Conservation (phyloP, 2,329 filamentous ascomycete genomes). For the Fonsecaea nubica region DNA sequence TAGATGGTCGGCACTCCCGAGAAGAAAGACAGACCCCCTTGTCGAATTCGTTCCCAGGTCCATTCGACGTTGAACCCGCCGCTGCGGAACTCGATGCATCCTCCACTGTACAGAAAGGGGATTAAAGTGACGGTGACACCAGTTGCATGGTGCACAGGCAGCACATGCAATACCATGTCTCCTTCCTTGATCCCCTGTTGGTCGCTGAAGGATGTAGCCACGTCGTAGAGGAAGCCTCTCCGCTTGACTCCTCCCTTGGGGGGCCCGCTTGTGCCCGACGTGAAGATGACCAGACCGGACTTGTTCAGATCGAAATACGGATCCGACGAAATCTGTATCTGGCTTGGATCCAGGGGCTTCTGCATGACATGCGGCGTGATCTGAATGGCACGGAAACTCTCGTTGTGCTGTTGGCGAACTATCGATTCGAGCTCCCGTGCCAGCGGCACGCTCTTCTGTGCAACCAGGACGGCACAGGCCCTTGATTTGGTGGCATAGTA, state of each 20-base stretch:
- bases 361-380: constrained; percentile 40
- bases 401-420: constrained; percentile 9
- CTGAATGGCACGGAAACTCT: constrained; percentile 23
- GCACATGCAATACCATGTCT: constrained; percentile 46
- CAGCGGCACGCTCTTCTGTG: constrained; percentile 18
- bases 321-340: constrained; percentile 41
- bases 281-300: constrained; percentile 64
- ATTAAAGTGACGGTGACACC: constrained; percentile 41
- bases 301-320: constrained; percentile 41
- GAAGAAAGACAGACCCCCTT: constrained; percentile 45
- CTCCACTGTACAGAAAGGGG: constrained; percentile 48
- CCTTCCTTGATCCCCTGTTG: constrained; percentile 40
- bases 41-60: constrained; percentile 48
- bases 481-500: constrained; percentile 39
- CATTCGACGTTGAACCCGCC: constrained; percentile 45
- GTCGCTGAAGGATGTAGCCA: constrained; percentile 34
- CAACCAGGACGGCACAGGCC: constrained; percentile 24
- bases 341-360: constrained; percentile 29
- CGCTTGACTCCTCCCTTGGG: constrained; percentile 63
- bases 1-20: constrained; percentile 51
- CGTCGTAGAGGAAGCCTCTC: constrained; percentile 35
- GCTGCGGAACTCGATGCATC: constrained; percentile 50
- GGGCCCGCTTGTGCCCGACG: constrained; percentile 62
- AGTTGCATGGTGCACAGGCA: constrained; percentile 44
- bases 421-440: constrained; percentile 20